phyloP scores from a whole-genome alignment of 352 stramenopile species.

The Globisporangium megalacanthum region DNA sequence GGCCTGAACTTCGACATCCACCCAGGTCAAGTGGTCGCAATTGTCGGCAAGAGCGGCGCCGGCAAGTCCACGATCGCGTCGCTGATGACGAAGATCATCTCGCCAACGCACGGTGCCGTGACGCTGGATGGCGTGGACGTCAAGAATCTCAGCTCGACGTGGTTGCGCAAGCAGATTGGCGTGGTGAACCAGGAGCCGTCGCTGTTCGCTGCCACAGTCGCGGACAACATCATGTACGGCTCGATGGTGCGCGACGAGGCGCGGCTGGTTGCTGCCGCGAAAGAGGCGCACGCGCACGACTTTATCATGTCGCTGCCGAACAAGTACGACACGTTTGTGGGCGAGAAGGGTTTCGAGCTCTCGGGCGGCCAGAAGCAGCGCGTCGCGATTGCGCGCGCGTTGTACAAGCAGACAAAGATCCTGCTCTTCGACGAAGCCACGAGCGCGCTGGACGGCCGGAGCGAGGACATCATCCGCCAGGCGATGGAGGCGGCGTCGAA shows the following conservation, averaged over 20 bases:
- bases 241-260: slow-evolving; percentile 43
- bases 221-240: slow-evolving; percentile 87
- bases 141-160: slow-evolving; percentile 52
- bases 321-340: slow-evolving; percentile 96
- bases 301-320: slow-evolving; percentile 85
- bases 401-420: slow-evolving; percentile 81
- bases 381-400: slow-evolving; percentile 72
- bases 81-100: slow-evolving; percentile 76
- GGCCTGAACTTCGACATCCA: slow-evolving; percentile 62
- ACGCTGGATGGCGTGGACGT: slow-evolving; percentile 74
- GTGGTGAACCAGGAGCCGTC: slow-evolving; percentile 86
- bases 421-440: slow-evolving; percentile 84
- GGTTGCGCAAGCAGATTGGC: slow-evolving; percentile 79
- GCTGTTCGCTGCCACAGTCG: slow-evolving; percentile 76
- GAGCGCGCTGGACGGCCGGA: slow-evolving; percentile 76
- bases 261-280: slow-evolving; percentile 50
- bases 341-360: slow-evolving; percentile 95
- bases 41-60: slow-evolving; percentile 81
- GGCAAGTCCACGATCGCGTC: slow-evolving; percentile 83
- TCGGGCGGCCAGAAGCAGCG: slow-evolving; percentile 97
- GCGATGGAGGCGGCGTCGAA: slow-evolving; percentile 54
- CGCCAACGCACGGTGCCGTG: slow-evolving; percentile 47
- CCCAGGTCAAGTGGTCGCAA: slow-evolving; percentile 75
- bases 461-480: slow-evolving; percentile 73
- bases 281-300: slow-evolving; percentile 71